Evolutionary conservation across 306 rosid species (phyloP), one percentile per base, ranked within the genome.

Genomic region (Clitoria ternatea): DNA sequence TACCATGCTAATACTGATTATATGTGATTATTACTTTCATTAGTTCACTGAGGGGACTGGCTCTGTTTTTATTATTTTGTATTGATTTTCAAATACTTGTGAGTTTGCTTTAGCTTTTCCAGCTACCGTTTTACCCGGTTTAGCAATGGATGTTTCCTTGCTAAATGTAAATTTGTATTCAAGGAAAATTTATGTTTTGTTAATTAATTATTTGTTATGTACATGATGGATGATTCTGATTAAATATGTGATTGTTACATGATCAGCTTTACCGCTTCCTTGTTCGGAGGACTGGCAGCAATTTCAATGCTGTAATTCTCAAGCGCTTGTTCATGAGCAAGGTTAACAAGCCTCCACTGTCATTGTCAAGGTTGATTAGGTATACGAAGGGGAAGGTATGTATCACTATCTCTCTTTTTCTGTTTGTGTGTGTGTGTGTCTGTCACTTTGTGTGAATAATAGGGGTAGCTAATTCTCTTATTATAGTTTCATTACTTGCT

Each of bases 281-380:
- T 33, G 92, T 85, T 13, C 74, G 92, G 55, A 87, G 92, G 48
- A 86, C 93, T 7, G 88, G 85, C 17, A 87, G 96, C 81, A 83
- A 77, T 13, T 90, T 87, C 86, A 90, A 80, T 80, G 87, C 88
- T 0, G 90, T 87, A 3, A 69, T 87, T 64, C 92, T 84, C 13
- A 90, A 90, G 84, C 89, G 91, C 24, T 73, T 90, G 75, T 88
- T 90, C 53, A 90, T 90, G 96, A 87, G 94, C 85, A 86, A 83
- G 75, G 85, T 86, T 59, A 90, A 90, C 90, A 83, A 81, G 75
- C 80, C 96, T 53, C 96, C 90, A 4, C 70, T 90, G n/a, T 90
- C 96, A 2, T 76, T 90, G 50, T 88, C 94, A 47, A 86, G 83
- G 61, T 70, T 88, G 56, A 84, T 86, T 7, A 75, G 64, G 57